phyloP scores from a whole-genome alignment of 345 rosid genomes.

The Viola odorata region DNA sequence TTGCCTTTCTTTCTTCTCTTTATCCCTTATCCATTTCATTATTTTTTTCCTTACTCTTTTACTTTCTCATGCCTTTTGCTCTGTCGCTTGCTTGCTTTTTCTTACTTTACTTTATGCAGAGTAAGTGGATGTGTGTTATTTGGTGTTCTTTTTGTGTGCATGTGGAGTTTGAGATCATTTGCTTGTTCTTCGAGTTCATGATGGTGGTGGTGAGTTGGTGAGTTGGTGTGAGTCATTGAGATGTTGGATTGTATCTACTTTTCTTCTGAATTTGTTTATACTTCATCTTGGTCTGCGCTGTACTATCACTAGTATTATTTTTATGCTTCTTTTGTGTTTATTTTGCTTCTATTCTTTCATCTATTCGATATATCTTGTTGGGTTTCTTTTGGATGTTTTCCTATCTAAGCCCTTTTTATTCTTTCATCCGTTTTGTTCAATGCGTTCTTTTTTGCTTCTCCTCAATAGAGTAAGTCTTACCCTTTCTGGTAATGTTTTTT shows the following conservation, averaged over 20 bases:
- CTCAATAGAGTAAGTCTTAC: background rate
- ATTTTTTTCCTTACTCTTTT: background rate
- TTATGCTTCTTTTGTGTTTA: background rate
- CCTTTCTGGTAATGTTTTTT: background rate
- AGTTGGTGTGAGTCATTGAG: too few species aligned
- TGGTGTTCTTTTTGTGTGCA: slow-evolving; percentile 18
- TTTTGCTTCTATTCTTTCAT: background rate
- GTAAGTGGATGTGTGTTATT: slow-evolving; percentile 16
- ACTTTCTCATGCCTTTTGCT: slow-evolving; percentile 1
- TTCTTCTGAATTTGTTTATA: too few species aligned
- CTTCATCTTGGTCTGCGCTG: too few species aligned
- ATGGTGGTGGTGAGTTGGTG: slow-evolving; percentile 3
- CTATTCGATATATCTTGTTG: background rate
- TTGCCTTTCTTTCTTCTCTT: slow-evolving; percentile 5
- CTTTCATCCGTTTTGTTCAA: background rate
- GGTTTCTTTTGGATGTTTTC: slow-evolving; percentile 4
- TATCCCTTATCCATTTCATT: background rate
- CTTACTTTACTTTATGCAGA: slow-evolving; percentile 1
- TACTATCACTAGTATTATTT: background rate
- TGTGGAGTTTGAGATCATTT: slow-evolving; percentile 20
- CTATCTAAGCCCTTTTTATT: background rate
- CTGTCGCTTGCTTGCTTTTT: slow-evolving; percentile 4
- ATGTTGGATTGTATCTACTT: too few species aligned
- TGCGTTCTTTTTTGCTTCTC: background rate
- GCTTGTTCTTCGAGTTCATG: slow-evolving; percentile 5